Evolutionary conservation across 2,329 filamentous ascomycete genomes (phyloP).

Genomic region (Chaetomium olivaceum): DNA sequence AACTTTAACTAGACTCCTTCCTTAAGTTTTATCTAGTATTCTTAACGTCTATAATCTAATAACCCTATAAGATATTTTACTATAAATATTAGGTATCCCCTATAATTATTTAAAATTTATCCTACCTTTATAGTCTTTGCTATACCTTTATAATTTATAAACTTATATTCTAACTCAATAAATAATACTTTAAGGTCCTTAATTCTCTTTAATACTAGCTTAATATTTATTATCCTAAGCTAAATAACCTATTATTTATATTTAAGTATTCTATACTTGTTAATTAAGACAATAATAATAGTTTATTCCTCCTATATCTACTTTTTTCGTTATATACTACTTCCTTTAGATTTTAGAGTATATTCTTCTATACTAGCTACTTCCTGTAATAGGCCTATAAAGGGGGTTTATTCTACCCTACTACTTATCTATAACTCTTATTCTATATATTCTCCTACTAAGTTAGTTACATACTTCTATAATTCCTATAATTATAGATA

Average conservation of each 20-base stretch:
- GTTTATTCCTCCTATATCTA: neutral
- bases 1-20: too few relatives aligned
- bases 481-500: too few relatives aligned
- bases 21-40: too few relatives aligned
- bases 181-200: neutral
- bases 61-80: too few relatives aligned
- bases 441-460: neutral
- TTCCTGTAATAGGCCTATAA: neutral
- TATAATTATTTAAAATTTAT: too few relatives aligned
- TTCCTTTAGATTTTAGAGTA: neutral
- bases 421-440: neutral
- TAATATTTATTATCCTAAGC: neutral
- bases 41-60: too few relatives aligned
- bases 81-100: too few relatives aligned
- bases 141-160: too few relatives aligned
- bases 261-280: neutral
- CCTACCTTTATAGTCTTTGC: too few relatives aligned
- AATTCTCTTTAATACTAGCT: neutral
- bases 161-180: too few relatives aligned
- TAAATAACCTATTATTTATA: neutral
- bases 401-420: neutral
- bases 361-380: neutral
- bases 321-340: neutral
- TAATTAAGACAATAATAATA: neutral
- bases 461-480: neutral